A percentile compares a stretch with the other conserved stretches of the same genome.
These are phyloP conservation scores for Leptosphaerulina australis DNA, from an alignment of 2,329 filamentous ascomycete genomes.

Conservation along the genomic window DNA sequence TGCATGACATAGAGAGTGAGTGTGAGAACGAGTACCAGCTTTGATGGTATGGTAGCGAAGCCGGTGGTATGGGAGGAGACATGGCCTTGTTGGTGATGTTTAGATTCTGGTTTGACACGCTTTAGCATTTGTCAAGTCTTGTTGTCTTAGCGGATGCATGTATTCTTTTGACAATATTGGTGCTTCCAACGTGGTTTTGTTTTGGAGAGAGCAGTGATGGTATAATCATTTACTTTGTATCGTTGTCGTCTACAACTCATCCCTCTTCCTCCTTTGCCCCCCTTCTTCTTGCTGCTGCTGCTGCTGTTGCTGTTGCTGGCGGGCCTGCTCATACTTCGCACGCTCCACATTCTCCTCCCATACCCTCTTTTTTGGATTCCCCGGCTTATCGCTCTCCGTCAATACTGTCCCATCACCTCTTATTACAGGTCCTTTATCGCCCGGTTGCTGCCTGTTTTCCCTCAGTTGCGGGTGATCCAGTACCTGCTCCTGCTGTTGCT, in stretches of 20 bases:
- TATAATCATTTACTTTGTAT: too few relatives aligned
- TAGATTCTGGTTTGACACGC: too few relatives aligned
- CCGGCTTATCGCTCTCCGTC: conserved; percentile 47
- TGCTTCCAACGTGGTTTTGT: too few relatives aligned
- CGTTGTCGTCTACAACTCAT: conserved; percentile 17
- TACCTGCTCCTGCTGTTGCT: conserved; percentile 28
- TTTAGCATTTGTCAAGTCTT: too few relatives aligned
- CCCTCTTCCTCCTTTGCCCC: conserved; percentile 11
- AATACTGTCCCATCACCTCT: conserved; percentile 56
- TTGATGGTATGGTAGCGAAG: too few relatives aligned
- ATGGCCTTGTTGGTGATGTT: not conserved
- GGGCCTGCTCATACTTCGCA: conserved; percentile 36
- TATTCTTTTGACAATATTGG: too few relatives aligned
- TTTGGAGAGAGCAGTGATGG: too few relatives aligned
- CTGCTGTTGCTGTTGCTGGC: conserved; percentile 11
- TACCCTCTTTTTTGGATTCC: conserved; percentile 67
- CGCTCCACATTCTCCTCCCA: conserved; percentile 59
- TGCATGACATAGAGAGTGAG: conserved; percentile 22
- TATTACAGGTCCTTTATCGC: conserved; percentile 43
- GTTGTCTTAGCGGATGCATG: too few relatives aligned
- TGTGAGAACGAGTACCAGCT: conserved; percentile 24
- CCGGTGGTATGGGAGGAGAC: not conserved
- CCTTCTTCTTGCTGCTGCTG: conserved; percentile 1
- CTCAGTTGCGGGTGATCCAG: conserved; percentile 35
- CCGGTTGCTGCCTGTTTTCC: conserved; percentile 28